phyloP scores from a whole-genome alignment of 2,329 filamentous ascomycete genomes.

The Stagonosporopsis cucurbitacearum region DNA sequence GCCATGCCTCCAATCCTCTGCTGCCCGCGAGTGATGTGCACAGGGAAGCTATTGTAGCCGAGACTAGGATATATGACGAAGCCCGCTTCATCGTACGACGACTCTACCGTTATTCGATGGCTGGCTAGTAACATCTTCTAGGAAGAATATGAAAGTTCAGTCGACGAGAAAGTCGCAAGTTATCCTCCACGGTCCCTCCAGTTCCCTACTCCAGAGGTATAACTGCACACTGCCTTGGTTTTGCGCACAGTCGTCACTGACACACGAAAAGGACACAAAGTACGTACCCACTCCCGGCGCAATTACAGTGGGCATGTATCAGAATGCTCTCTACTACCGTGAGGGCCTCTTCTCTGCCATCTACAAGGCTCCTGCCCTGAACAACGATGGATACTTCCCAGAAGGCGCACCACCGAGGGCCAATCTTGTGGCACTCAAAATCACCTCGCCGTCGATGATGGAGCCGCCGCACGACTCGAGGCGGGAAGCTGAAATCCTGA shows the following conservation, averaged over 20 bases:
- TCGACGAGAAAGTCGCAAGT: conserved; percentile 31
- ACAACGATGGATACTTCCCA: conserved; percentile 42
- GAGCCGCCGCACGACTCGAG: conserved; percentile 81
- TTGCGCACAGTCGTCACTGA: not conserved
- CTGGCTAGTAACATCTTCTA: conserved; percentile 32
- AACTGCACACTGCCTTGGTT: not conserved
- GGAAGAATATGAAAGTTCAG: conserved; percentile 43
- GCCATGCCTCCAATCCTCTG: conserved; percentile 54
- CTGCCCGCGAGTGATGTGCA: conserved; percentile 58
- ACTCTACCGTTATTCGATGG: not conserved
- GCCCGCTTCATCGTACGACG: conserved; percentile 63
- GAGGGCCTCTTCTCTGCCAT: conserved; percentile 83
- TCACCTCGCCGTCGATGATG: conserved; percentile 76
- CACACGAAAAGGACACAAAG: conserved; percentile 33
- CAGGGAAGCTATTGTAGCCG: conserved; percentile 68
- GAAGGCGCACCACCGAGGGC: conserved; percentile 25
- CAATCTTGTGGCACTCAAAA: conserved; percentile 75
- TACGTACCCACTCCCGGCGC: conserved; percentile 44
- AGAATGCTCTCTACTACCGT: conserved; percentile 61
- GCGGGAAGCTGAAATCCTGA: conserved; percentile 79
- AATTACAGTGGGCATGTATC: conserved; percentile 62
- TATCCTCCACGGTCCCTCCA: conserved; percentile 28
- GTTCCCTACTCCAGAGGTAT: conserved; percentile 36
- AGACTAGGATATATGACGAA: conserved; percentile 67
- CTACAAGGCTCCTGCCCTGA: conserved; percentile 67